Base-by-base conservation (phyloP, 2,329 filamentous ascomycete species). In the Beauveria sp. region DNA sequence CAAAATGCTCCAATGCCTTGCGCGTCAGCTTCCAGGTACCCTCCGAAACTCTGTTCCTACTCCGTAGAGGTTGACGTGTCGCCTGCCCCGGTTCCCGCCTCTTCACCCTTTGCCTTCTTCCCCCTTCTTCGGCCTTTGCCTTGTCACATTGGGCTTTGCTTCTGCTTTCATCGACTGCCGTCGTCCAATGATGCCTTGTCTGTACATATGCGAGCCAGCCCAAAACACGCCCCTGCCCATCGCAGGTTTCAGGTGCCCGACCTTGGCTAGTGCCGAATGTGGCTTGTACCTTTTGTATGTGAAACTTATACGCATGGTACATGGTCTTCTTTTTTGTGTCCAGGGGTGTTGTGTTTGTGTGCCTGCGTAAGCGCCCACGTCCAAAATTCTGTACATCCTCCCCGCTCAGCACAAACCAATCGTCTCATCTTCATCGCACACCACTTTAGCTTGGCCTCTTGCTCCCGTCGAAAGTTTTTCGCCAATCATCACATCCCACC, bases 151-250 rank as follows among this genome's bases (percentile, higher is more conserved):
- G 26, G 49, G 49, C 49, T 7, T 18, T 51, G 7, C 18, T 22
- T 22, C 18, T 31, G 28, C 22, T 34, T 12, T 4, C 18, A 6
- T 16, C n/a, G 18, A 46, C 26, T 28, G 45, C 45, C 18, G 43
- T 49, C 45, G 55, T 50, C 46, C 46, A 58, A 50, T 50, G 31
- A n/a, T 58, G 45, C 10, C 45, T 14, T 45, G 38, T 4, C 24
- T 45, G 26, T n/a, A 34, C 10, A 28, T 26, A 24, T 18, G 22
- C 38, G 22, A 38, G 20, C 24, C 31, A 58, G 55, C 31, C 55
- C 55, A 40, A 58, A 58, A 58, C 55, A 50, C 18, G 26, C 31
- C 55, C 52, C 52, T 55, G 52, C 18, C 24, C 52, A 55, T 55
- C 40, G 5, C 9, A 16, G 34, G 55, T 58, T 58, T 58, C 55